Evolutionary conservation across 805 yeast species (phyloP).

Genomic region (Cephaloascus fragrans): DNA sequence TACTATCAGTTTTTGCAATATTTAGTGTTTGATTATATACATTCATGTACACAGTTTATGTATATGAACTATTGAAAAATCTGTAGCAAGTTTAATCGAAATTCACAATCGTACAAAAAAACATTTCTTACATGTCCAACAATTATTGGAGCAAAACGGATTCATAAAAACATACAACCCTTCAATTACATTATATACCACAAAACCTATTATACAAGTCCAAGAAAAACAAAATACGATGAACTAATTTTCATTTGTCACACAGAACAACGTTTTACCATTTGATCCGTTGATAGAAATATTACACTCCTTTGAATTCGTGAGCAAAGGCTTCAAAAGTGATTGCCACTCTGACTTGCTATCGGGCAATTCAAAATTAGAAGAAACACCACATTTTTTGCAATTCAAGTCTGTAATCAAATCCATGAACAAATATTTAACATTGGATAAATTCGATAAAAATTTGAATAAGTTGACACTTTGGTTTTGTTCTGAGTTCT

Average conservation of each 20-base stretch:
- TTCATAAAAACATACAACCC: no score
- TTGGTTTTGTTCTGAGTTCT: slow-evolving; percentile 13
- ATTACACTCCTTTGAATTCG: slow-evolving; percentile 1
- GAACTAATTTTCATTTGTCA: neutral
- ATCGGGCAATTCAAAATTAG: no score
- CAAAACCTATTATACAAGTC: no score
- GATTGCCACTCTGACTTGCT: slow-evolving; percentile 6
- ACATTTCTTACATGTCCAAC: no score
- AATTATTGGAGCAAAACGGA: no score
- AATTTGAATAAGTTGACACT: slow-evolving; percentile 3
- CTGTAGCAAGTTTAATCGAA: no score
- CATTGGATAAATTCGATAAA: slow-evolving; percentile 10
- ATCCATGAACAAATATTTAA: slow-evolving; percentile 13
- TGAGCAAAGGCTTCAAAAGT: slow-evolving; percentile 21
- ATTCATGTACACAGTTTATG: no score
- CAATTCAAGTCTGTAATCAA: slow-evolving; percentile 18
- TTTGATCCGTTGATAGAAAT: neutral
- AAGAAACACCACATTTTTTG: slow-evolving; percentile 18
- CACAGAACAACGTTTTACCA: neutral
- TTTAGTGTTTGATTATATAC: neutral
- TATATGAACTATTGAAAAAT: no score
- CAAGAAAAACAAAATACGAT: no score
- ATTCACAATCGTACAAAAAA: no score
- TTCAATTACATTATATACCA: no score
- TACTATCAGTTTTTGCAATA: neutral